These are phyloP conservation scores for Dictyostelium firmibasis DNA, from an alignment of 78 protist species.

Conservation along the genomic window DNA sequence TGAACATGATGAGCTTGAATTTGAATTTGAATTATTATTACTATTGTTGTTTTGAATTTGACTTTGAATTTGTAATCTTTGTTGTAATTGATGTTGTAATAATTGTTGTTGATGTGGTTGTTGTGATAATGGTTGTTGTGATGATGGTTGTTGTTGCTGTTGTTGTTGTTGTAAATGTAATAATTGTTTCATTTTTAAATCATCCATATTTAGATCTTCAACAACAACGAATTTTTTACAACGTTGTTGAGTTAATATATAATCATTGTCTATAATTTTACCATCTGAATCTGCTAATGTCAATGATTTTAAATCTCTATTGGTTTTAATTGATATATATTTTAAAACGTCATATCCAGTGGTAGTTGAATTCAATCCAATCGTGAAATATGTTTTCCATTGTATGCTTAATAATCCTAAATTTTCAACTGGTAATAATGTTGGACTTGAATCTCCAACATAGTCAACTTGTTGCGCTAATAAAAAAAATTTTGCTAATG, in stretches of 20 bases:
- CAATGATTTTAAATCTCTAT: constrained; percentile 16
- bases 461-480: constrained; percentile 72
- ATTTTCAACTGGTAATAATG: constrained; percentile 47
- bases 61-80: background rate
- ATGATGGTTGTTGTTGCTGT: background rate
- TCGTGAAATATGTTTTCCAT: constrained; percentile 71
- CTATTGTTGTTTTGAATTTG: background rate
- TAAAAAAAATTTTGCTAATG: constrained; percentile 68
- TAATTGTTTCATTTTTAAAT: background rate
- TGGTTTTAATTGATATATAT: constrained; percentile 54
- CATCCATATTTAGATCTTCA: constrained; percentile 48
- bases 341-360: constrained; percentile 53
- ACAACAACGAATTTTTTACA: constrained; percentile 61
- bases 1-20: background rate
- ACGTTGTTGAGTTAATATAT: background rate
- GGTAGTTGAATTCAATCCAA: constrained; percentile 4
- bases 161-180: background rate
- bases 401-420: constrained; percentile 43
- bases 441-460: constrained; percentile 14
- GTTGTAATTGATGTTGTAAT: background rate
- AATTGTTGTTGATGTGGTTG: background rate
- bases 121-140: background rate
- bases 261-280: constrained; percentile 49
- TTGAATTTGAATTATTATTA: background rate
- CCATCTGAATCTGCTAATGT: constrained; percentile 65